These are phyloP conservation scores for Solanum piurae DNA, from an alignment of 257 asterid species.

Conservation along the genomic window DNA sequence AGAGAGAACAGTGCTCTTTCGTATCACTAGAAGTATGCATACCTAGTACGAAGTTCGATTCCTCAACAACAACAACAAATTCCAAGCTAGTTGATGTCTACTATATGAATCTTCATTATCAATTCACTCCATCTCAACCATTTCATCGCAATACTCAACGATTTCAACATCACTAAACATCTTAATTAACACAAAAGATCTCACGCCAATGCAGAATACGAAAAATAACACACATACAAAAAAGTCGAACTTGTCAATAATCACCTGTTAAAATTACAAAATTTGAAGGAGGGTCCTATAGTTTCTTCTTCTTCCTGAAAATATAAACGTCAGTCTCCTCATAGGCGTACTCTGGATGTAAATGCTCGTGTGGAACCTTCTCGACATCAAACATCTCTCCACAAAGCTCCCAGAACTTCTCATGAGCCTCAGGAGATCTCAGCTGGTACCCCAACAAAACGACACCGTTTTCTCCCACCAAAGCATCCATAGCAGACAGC, in stretches of 20 bases:
- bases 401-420: slow-evolving; percentile 62
- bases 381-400: slow-evolving; percentile 45
- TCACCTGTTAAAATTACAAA: neutral
- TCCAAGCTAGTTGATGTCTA: too few species aligned
- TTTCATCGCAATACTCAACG: neutral
- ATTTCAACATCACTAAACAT: neutral
- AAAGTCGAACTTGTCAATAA: neutral
- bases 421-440: slow-evolving; percentile 86
- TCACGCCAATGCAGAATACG: neutral
- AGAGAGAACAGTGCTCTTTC: neutral
- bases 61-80: neutral
- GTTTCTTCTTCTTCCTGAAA: slow-evolving; percentile 10
- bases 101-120: neutral
- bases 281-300: neutral
- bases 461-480: slow-evolving; percentile 74
- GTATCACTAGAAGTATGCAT: neutral
- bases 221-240: neutral
- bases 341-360: slow-evolving; percentile 81
- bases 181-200: neutral
- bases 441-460: slow-evolving; percentile 74
- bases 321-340: slow-evolving; percentile 77
- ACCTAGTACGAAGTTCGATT: neutral
- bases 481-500: slow-evolving; percentile 48
- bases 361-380: slow-evolving; percentile 72
- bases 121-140: neutral